Evolutionary conservation across 179 eudicot genomes (phyloP).

Genomic region (Beta macrorhiza): DNA sequence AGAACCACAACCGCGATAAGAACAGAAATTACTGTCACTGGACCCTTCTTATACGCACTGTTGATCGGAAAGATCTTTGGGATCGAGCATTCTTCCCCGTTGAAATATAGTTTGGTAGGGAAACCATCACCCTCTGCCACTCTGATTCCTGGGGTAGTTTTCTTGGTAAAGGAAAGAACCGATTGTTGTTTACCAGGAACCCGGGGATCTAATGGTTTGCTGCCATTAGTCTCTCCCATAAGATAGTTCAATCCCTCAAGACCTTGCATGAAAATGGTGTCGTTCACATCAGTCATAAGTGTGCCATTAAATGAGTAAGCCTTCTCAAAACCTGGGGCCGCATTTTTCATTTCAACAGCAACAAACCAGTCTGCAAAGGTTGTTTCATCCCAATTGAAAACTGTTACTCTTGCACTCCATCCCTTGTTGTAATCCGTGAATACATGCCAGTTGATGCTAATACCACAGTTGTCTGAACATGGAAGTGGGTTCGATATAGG

Average conservation of each 20-base stretch:
- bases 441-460: constrained; percentile 86
- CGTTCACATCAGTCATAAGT: constrained; percentile 33
- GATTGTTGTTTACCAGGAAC: constrained; percentile 85
- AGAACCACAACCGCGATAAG: constrained; percentile 36
- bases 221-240: constrained; percentile 57
- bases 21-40: constrained; percentile 21
- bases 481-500: constrained; percentile 65
- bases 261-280: constrained; percentile 63
- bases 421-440: constrained; percentile 59
- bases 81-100: constrained; percentile 82
- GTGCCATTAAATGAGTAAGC: constrained; percentile 80
- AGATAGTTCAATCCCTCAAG: constrained; percentile 63
- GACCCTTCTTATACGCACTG: constrained; percentile 28
- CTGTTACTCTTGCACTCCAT: constrained; percentile 76
- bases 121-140: constrained; percentile 65
- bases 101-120: constrained; percentile 75
- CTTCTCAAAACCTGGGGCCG: constrained; percentile 56
- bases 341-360: constrained; percentile 57
- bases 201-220: constrained; percentile 45
- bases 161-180: constrained; percentile 75
- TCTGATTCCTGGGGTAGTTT: constrained; percentile 50
- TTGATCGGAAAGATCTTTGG: constrained; percentile 55
- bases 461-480: constrained; percentile 83
- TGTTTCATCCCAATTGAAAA: constrained; percentile 77
- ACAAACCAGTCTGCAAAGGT: constrained; percentile 68